Base-by-base conservation (phyloP, 2,329 filamentous ascomycete genomes). In the Atkinsonella texensis region DNA sequence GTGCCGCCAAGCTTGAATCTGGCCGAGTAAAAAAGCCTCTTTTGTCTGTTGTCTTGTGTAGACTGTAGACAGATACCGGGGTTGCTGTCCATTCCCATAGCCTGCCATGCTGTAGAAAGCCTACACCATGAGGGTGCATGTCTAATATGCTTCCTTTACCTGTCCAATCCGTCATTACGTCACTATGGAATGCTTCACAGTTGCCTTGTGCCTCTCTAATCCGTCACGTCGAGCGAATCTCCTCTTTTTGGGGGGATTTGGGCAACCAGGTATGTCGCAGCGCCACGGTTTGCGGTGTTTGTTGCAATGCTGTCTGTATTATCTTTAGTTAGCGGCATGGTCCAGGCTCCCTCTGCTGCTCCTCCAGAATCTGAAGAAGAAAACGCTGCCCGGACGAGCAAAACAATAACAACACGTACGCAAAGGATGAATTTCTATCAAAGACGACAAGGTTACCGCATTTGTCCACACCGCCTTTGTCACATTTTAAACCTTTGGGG, bases 231-330 rank as follows among this genome's bases (percentile, higher is more conserved):
- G 67, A 11, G 69, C 69, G 52, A 71, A 71, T 17, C 63, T 64
- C 50, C 69, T 67, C 53, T 70, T 71, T 52, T 70, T 69, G 11
- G 65, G 64, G 9, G 66, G 66, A 41, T 71, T 71, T 12, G 69
- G 69, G 40, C 69, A 71, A 9, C 68, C 65, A 42, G 63, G 62
- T 20, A 67, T 51, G 41, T 65, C 62, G 57, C 69, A 71, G 20
- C 65, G 64, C 65, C 67, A 71, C 15, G 69, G 69, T 54, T 70
- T 71, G 28, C 65, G 62, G 53, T 71, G 69, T 46, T 71, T 71
- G 58, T 71, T 70, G 52, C 68, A 67, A 55, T 71, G 69, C 58
- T 71, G 68, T 49, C 69, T 71, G 55, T 53, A 49, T 15, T 13
- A 31, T 15, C 10, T 23, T 55, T 44, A 35, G 33, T 52, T 38